Percentiles rank a stretch among this genome's conserved stretches.
These are phyloP conservation scores for Mycena albidolilacea DNA, from an alignment of 768 basidiomycete species.

Conservation along the genomic window DNA sequence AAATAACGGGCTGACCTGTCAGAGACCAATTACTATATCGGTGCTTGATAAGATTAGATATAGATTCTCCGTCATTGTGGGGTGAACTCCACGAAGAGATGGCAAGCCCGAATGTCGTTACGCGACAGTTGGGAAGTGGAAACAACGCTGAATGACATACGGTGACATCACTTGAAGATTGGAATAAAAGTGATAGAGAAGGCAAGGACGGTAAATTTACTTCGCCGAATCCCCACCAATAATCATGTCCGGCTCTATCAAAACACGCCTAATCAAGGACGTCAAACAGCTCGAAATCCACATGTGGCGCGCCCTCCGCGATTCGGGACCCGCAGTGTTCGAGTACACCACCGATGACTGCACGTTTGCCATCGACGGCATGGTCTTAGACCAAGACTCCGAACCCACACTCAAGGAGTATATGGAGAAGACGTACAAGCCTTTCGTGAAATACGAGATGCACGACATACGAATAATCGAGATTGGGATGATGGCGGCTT, in stretches of 20 bases:
- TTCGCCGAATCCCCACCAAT: not conserved
- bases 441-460: conserved; percentile 4
- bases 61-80: not conserved
- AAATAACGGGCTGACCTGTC: too few relatives aligned
- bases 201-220: not conserved
- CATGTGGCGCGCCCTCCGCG: conserved; percentile 15
- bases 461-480: not conserved
- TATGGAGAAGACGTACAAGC: conserved; percentile 9
- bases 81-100: not conserved
- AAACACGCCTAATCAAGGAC: conserved; percentile 4
- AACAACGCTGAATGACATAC: not conserved
- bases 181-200: not conserved
- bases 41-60: too few relatives aligned
- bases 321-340: conserved; percentile 10
- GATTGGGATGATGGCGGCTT: conserved; percentile 4
- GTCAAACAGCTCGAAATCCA: conserved; percentile 1
- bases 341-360: not conserved
- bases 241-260: not conserved
- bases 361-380: conserved; percentile 10
- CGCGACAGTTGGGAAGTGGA: not conserved
- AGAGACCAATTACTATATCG: too few relatives aligned
- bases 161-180: not conserved
- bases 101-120: not conserved
- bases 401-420: conserved; percentile 11
- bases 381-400: conserved; percentile 9